Evolutionary conservation across 176 grass and related monocot genomes (phyloP).

Genomic region (Alloteropsis semialata): DNA sequence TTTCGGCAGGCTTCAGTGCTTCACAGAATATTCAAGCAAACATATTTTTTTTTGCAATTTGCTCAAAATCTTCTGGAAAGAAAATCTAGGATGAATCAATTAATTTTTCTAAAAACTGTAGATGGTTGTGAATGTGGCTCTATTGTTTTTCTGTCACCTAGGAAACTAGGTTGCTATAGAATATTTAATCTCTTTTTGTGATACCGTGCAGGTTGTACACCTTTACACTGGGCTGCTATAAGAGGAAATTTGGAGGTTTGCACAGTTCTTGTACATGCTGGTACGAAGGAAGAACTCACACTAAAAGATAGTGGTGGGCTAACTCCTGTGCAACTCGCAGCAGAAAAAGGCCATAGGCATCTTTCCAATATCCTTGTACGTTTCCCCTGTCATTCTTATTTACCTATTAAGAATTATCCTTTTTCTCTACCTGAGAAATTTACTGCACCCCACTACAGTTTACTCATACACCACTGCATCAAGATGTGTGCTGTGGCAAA

Average conservation of each 20-base stretch:
- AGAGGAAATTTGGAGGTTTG: constrained; percentile 83
- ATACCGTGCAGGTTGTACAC: constrained; percentile 68
- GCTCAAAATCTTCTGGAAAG: background rate
- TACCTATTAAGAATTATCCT: constrained; percentile 11
- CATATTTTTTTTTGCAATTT: background rate
- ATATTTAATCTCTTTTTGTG: constrained; percentile 32
- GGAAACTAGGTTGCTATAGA: background rate
- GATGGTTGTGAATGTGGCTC: background rate
- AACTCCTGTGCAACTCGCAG: constrained; percentile 85
- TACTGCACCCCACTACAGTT: background rate
- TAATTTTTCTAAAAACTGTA: background rate
- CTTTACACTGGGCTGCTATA: constrained; percentile 94
- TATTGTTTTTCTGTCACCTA: constrained; percentile 10
- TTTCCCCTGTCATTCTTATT: constrained; percentile 31
- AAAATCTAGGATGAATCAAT: background rate
- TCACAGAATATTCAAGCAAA: background rate
- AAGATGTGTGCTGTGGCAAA: constrained; percentile 19
- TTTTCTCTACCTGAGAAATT: constrained; percentile 10
- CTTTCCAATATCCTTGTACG: constrained; percentile 87
- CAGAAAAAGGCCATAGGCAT: constrained; percentile 85
- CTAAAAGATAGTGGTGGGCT: constrained; percentile 82
- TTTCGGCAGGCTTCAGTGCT: background rate
- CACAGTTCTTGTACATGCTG: constrained; percentile 88
- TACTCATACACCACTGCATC: constrained; percentile 14
- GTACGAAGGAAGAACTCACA: constrained; percentile 74